phyloP scores from a whole-genome alignment of 2,329 filamentous ascomycete species.

The Hortaea sp. region DNA sequence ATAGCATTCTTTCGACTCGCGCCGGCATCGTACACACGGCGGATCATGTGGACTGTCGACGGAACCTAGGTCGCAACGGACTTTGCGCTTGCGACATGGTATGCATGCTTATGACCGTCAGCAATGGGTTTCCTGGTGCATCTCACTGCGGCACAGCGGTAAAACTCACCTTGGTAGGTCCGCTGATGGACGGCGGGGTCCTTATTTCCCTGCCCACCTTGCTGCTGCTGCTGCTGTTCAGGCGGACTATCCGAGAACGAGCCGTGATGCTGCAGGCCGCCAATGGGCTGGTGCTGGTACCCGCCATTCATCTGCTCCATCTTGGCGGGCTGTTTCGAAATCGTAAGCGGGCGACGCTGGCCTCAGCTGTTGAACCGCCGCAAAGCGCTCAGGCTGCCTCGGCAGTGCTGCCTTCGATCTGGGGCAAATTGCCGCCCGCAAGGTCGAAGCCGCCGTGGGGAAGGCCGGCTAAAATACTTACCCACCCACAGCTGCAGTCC shows the following conservation, averaged over 20 bases:
- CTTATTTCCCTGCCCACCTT: neutral
- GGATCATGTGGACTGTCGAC: constrained; percentile 93
- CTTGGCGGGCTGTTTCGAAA: neutral
- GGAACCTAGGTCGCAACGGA: constrained; percentile 51
- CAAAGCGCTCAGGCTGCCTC: constrained; percentile 3
- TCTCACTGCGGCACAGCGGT: neutral
- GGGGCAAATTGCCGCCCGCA: neutral
- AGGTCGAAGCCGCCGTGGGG: neutral
- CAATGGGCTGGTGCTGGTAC: neutral
- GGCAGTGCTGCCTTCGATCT: neutral
- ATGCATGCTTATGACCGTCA: constrained; percentile 38
- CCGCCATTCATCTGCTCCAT: neutral
- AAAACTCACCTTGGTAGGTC: constrained; percentile 13
- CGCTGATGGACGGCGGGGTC: constrained; percentile 7
- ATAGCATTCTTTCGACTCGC: constrained; percentile 93
- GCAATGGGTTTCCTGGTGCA: neutral
- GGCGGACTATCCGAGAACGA: neutral
- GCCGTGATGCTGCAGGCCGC: neutral
- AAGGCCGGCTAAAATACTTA: neutral
- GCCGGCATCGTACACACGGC: constrained; percentile 83
- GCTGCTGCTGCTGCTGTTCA: neutral
- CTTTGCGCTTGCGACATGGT: constrained; percentile 48
- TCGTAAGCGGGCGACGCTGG: neutral
- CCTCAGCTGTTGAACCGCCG: constrained; percentile 4
- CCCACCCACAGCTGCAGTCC: neutral